Evolutionary conservation across 495 filamentous ascomycete species (phyloP).

Genomic region (Penicillium maclennaniae): DNA sequence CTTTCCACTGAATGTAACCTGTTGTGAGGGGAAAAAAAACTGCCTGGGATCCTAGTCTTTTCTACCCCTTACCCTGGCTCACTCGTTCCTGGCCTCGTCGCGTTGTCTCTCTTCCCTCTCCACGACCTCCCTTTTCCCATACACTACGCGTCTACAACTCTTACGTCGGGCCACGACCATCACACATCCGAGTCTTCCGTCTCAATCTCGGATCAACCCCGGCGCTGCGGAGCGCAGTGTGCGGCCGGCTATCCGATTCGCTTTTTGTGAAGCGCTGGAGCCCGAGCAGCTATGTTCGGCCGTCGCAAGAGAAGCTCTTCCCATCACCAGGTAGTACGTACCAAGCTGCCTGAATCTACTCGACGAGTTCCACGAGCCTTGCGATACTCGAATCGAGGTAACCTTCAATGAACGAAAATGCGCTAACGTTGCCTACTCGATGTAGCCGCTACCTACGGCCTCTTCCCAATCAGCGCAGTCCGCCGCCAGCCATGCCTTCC

Average conservation of each 20-base stretch:
- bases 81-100: slow-evolving; percentile 2
- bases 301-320: slow-evolving; percentile 48
- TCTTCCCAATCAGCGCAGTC: slow-evolving; percentile 65
- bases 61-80: slow-evolving; percentile 1
- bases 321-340: slow-evolving; percentile 47
- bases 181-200: slow-evolving; percentile 13
- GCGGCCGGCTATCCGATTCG: slow-evolving; percentile 20
- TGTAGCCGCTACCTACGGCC: slow-evolving; percentile 52
- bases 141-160: background rate
- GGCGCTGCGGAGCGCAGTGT: slow-evolving; percentile 28
- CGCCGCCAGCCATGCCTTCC: slow-evolving; percentile 78
- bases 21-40: background rate
- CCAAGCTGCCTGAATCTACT: background rate
- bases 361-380: background rate
- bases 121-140: background rate
- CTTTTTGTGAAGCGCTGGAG: background rate
- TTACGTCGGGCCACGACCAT: slow-evolving; percentile 11
- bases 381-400: background rate
- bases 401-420: background rate
- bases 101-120: slow-evolving; percentile 1
- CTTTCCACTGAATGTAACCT: slow-evolving; percentile 6
- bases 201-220: slow-evolving; percentile 20
- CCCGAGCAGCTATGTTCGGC: slow-evolving; percentile 46
- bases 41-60: background rate
- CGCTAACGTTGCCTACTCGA: slow-evolving; percentile 8